Evolutionary conservation across 1,139 yeast species (phyloP).

Genomic region (Geotrichum reessii): DNA sequence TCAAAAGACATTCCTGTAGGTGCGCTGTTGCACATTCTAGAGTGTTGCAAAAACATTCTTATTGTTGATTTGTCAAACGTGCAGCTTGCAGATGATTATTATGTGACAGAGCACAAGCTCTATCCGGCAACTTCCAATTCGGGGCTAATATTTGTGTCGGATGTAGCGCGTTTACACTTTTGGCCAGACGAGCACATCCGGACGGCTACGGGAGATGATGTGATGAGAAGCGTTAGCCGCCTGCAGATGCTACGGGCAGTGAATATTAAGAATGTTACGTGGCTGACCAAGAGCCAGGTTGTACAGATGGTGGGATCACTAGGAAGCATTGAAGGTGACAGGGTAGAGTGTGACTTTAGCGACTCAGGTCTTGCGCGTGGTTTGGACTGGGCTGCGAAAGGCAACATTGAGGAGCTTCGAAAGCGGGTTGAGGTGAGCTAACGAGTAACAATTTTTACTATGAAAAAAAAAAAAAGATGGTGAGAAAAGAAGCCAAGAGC

Average conservation of each 20-base stretch:
- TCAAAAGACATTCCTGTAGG: constrained; percentile 31
- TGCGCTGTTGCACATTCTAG: constrained; percentile 27
- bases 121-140: constrained; percentile 23
- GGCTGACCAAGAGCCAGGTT: constrained; percentile 25
- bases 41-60: constrained; percentile 25
- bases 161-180: constrained; percentile 27
- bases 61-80: constrained; percentile 26
- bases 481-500: too few species aligned
- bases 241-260: constrained; percentile 22
- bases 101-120: constrained; percentile 19
- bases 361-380: constrained; percentile 24
- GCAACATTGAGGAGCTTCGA: constrained; percentile 3
- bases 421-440: neutral
- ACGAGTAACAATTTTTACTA: neutral
- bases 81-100: constrained; percentile 32
- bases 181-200: constrained; percentile 29
- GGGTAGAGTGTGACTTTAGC: constrained; percentile 17
- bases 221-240: constrained; percentile 23
- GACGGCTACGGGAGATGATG: constrained; percentile 22
- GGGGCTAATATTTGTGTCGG: constrained; percentile 28
- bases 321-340: neutral
- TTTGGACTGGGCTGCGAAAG: constrained; percentile 24
- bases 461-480: too few species aligned
- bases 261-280: constrained; percentile 25
- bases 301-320: constrained; percentile 16